phyloP scores from a whole-genome alignment of 768 basidiomycete genomes.

The Cystofilobasidium bisporidii region DNA sequence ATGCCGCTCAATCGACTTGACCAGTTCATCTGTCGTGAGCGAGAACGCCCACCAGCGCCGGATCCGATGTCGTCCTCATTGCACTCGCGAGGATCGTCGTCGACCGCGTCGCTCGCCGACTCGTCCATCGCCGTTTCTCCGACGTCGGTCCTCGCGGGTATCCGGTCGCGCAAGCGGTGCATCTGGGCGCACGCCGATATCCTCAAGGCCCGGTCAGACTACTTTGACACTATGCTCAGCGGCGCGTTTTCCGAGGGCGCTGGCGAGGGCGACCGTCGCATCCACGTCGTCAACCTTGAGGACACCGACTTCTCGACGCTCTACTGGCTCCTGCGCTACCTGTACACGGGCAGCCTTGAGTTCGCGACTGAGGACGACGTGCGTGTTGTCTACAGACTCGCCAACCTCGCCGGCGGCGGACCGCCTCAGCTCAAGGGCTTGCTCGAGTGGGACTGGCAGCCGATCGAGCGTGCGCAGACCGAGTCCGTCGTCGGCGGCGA shows the following conservation, averaged over 20 bases:
- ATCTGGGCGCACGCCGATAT: too few species aligned
- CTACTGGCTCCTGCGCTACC: slow-evolving; percentile 54
- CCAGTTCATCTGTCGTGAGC: slow-evolving; percentile 18
- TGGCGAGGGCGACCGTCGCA: slow-evolving; percentile 44
- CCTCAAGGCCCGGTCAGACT: slow-evolving; percentile 53
- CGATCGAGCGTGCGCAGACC: background rate
- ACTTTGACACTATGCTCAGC: slow-evolving; percentile 63
- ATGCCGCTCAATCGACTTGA: too few species aligned
- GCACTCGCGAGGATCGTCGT: slow-evolving; percentile 45
- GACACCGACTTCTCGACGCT: slow-evolving; percentile 69
- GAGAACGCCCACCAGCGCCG: slow-evolving; percentile 31
- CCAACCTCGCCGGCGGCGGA: slow-evolving; percentile 6
- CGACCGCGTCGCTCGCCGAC: background rate
- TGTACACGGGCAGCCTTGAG: slow-evolving; percentile 13
- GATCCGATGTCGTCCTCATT: slow-evolving; percentile 37
- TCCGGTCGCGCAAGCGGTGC: slow-evolving; percentile 52
- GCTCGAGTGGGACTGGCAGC: slow-evolving; percentile 15
- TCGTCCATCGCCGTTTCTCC: slow-evolving; percentile 6
- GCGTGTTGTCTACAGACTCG: slow-evolving; percentile 8
- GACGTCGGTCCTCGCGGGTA: background rate
- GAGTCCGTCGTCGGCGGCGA: background rate
- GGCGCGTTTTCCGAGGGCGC: slow-evolving; percentile 59
- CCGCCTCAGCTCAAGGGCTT: background rate
- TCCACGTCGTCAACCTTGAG: slow-evolving; percentile 60
- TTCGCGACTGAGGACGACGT: slow-evolving; percentile 16